Percentiles rank a stretch among this genome's conserved stretches.
Evolutionary conservation across 805 yeast genomes (phyloP).

Genomic region (Saturnispora quitensis): DNA sequence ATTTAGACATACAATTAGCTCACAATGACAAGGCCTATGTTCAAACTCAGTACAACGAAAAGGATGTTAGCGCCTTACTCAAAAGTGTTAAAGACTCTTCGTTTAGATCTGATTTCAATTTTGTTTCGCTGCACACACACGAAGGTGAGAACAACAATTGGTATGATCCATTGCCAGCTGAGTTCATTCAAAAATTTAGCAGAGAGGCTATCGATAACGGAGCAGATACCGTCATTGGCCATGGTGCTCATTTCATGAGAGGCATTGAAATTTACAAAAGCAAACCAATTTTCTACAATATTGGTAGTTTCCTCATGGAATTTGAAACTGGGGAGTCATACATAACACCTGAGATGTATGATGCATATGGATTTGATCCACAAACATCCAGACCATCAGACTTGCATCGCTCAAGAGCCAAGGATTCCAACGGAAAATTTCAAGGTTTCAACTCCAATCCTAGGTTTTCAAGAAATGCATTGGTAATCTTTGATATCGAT

Average conservation of each 20-base stretch:
- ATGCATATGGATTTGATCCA: constrained; percentile 17
- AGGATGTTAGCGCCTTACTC: constrained; percentile 18
- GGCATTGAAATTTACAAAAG: constrained; percentile 24
- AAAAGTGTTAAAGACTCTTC: constrained; percentile 19
- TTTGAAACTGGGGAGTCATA: constrained; percentile 22
- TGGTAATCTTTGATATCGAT: constrained; percentile 19
- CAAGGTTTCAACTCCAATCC: constrained; percentile 22
- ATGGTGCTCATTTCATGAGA: constrained; percentile 25
- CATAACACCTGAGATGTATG: constrained; percentile 22
- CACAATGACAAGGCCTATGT: constrained; percentile 19
- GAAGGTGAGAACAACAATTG: constrained; percentile 27
- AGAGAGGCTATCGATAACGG: constrained; percentile 21
- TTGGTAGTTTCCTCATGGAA: constrained; percentile 23
- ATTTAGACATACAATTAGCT: constrained; percentile 20
- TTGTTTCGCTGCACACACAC: constrained; percentile 23
- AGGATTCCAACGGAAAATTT: constrained; percentile 20
- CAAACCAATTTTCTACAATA: constrained; percentile 23
- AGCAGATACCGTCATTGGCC: constrained; percentile 23
- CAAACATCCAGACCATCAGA: constrained; percentile 23
- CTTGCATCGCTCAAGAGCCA: constrained; percentile 21
- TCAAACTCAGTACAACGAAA: constrained; percentile 17
- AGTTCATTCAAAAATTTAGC: constrained; percentile 21
- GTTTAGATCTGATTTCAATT: constrained; percentile 22
- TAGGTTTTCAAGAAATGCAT: constrained; percentile 21
- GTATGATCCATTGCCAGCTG: constrained; percentile 24